These are phyloP conservation scores for Emmonsiellopsis sp. DNA, from an alignment of 2,329 filamentous ascomycete genomes.

Conservation along the genomic window DNA sequence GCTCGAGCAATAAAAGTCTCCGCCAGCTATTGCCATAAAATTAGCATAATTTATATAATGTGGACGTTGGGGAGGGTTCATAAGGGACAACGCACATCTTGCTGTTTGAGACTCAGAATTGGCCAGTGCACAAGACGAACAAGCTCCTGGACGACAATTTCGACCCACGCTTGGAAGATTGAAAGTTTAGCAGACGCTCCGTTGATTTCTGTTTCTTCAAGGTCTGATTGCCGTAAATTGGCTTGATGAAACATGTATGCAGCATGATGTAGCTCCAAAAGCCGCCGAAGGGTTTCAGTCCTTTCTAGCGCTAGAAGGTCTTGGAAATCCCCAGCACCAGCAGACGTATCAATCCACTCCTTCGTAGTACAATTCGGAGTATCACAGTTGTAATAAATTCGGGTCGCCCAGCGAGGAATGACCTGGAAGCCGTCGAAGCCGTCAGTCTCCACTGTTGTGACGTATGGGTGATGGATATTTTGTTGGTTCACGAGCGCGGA, in stretches of 20 bases:
- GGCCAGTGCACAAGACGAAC: constrained; percentile 47
- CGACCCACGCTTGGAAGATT: constrained; percentile 50
- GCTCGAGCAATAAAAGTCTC: constrained; percentile 44
- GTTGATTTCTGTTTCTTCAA: constrained; percentile 41
- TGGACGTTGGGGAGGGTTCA: not conserved
- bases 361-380: constrained; percentile 46
- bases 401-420: constrained; percentile 52
- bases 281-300: constrained; percentile 46
- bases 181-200: constrained; percentile 39
- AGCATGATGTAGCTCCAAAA: constrained; percentile 49
- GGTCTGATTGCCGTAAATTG: constrained; percentile 47
- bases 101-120: constrained; percentile 47
- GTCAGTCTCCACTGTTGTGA: constrained; percentile 42
- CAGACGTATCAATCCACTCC: constrained; percentile 54
- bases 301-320: constrained; percentile 45
- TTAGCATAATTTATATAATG: not conserved
- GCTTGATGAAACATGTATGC: constrained; percentile 58
- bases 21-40: constrained; percentile 29
- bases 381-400: constrained; percentile 59
- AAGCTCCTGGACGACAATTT: constrained; percentile 46
- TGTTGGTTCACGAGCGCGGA: constrained; percentile 44
- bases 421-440: constrained; percentile 49
- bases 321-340: constrained; percentile 44
- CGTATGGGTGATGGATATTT: constrained; percentile 48
- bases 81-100: constrained; percentile 34